Evolutionary conservation across 257 asterid genomes (phyloP), one percentile per base, ranked within the genome.

Genomic region (Sherardia arvensis): DNA sequence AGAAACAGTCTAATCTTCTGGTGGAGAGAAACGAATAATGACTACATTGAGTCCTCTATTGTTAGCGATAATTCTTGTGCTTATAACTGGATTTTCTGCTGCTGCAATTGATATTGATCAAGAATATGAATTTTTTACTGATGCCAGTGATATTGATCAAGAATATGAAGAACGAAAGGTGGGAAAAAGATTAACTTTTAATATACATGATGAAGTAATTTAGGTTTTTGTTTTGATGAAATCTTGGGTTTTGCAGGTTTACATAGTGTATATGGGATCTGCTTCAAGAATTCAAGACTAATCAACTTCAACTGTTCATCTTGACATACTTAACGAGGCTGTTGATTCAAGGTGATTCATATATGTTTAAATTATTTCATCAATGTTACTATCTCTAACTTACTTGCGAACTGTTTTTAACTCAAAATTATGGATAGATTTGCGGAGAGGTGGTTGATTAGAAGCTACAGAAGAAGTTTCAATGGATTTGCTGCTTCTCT

Each of bases 401-500:
- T n/a, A n/a, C n/a, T n/a, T n/a, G n/a, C n/a, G n/a, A n/a, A n/a
- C n/a, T n/a, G n/a, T n/a, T n/a, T 64, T 20, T 54, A 48, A 10
- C 8, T 29, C 2, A 62, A 45, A 76, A 12, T 40, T n/a, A n/a
- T n/a, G n/a, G 12, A 4, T 15, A 62, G 81, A 25, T 73, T 57
- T 27, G n/a, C 53, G 23, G 66, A 49, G 54, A 40, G 59, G 10
- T 33, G 76, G 22, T 58, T 76, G 22, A 69, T 80, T 28, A 71
- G 74, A 67, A 80, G 85, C 71, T 80, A 77, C 71, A 80, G 51
- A 33, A 71, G 83, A 62, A 77, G 85, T 61, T 77, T 80, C 73
- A 81, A 81, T 40, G 86, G 79, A 22, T 78, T 78, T 55, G 79
- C 79, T 10, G 86, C 86, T 9, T 67, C 71, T 56, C 86, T 81